Base-by-base conservation (phyloP, 768 basidiomycete species). In the Dacryopinax primogenitus region DNA sequence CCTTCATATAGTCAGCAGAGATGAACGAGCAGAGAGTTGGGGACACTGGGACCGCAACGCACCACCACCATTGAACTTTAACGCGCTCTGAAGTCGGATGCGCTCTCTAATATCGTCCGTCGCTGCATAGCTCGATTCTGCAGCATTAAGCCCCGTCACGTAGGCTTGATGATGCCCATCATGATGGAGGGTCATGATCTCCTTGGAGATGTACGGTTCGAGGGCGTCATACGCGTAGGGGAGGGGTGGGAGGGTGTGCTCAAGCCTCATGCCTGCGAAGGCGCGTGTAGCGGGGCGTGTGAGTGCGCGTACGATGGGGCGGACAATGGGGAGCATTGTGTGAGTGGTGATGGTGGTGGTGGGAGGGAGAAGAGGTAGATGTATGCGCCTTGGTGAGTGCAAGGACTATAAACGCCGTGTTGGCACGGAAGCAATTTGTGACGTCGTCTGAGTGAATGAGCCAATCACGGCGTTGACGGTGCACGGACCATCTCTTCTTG, bases 31-130 rank as follows among this genome's bases (percentile, higher is more conserved):
- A 41, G 21, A 45, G 4, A 64, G 36, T 36, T 23, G 0, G 39
- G 21, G 33, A 41, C 15, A 30, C 18, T 35, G 33, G 26, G 36
- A n/a, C 9, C 7, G 21, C 21, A 1, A 70, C 79, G 16, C 63
- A 84, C 92, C 91, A 72, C 94, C 94, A n/a, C 94, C 94, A 75
- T 96, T 95, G 78, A 98, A 99, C 78, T 92, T 97, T 73, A 99
- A 79, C 9, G 95, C 93, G 15, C 87, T 78, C 75, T 97, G 95
- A 18, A 98, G 82, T 1, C 82, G 82, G 74, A 99, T 95, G 68
- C 81, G 78, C 70, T 87, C 86, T 73, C 86, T 86, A 2, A 85
- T 74, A 63, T 69, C 66, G 9, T 66, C 33, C 16, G 75, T 69
- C 67, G 84, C 84, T 32, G 81, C 78, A 72, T 90, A 91, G n/a